Conservation (phyloP, 73 alveolate genomes). For the Loxodes magnus region DNA sequence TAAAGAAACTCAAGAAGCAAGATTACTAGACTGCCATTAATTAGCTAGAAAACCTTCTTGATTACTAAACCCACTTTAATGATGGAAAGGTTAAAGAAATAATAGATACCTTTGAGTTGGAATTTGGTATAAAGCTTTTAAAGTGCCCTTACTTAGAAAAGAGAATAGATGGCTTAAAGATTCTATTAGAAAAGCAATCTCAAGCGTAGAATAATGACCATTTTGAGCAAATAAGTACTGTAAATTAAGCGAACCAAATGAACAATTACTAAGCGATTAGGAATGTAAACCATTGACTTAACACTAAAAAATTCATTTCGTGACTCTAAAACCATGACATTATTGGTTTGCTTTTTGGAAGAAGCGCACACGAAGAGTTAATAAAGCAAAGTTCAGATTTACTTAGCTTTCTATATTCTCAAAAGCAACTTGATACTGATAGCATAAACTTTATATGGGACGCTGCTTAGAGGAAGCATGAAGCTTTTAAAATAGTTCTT, state of each 20-base stretch:
- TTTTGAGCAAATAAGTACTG: no score
- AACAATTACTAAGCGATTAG: no score
- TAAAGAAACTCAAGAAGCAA: no score
- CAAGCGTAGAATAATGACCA: no score
- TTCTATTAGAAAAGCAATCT: constrained; percentile 22
- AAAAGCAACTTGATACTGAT: no score
- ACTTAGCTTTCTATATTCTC: background rate
- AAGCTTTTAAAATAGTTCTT: no score
- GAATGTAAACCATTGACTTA: constrained; percentile 1
- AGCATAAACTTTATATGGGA: no score
- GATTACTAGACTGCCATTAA: no score
- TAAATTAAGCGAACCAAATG: no score
- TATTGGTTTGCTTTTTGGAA: background rate
- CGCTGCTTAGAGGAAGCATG: no score
- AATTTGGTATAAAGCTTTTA: constrained; percentile 35
- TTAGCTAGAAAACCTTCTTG: no score
- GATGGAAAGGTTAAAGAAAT: constrained; percentile 1
- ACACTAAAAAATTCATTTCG: background rate
- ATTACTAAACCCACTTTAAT: no score
- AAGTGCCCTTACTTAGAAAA: constrained; percentile 53
- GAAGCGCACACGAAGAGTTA: constrained; percentile 6
- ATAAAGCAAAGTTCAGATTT: constrained; percentile 3
- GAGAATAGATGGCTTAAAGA: constrained; percentile 57
- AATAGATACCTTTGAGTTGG: constrained; percentile 23
- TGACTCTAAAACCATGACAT: background rate